These are phyloP conservation scores for Suhomyces guaymorum DNA, from an alignment of 1,139 yeast species.

Conservation along the genomic window DNA sequence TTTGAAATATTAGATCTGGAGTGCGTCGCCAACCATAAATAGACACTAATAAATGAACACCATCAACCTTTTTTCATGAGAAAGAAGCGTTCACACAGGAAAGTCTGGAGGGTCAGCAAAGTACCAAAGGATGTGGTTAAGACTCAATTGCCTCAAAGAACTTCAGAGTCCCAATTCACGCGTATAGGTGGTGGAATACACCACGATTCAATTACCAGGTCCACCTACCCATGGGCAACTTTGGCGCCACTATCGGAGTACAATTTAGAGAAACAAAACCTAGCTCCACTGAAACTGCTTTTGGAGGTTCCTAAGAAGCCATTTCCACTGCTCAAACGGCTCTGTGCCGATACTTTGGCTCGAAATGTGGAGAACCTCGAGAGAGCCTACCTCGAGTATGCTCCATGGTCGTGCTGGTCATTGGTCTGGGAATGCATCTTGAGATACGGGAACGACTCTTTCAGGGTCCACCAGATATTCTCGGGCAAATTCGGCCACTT, in stretches of 20 bases:
- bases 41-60: too few relatives aligned
- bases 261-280: slow-evolving; percentile 1
- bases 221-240: slow-evolving; percentile 13
- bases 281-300: too few relatives aligned
- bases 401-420: slow-evolving; percentile 33
- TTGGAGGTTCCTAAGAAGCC: too few relatives aligned
- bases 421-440: slow-evolving; percentile 37
- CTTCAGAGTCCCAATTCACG: neutral
- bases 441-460: slow-evolving; percentile 30
- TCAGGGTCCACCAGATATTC: slow-evolving; percentile 31
- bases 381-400: slow-evolving; percentile 22
- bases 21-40: too few relatives aligned
- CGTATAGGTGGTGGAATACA: slow-evolving; percentile 9
- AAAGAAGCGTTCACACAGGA: too few relatives aligned
- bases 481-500: slow-evolving; percentile 23
- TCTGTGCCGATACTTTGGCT: slow-evolving; percentile 36
- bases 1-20: too few relatives aligned
- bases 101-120: slow-evolving; percentile 8
- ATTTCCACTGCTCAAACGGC: slow-evolving; percentile 21
- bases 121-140: too few relatives aligned
- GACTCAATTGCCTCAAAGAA: neutral
- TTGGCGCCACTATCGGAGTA: slow-evolving; percentile 11
- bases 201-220: slow-evolving; percentile 7
- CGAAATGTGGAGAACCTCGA: slow-evolving; percentile 26
- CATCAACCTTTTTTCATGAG: too few relatives aligned